A percentile compares a stretch with the other conserved stretches of the same genome.
These are phyloP conservation scores for Graphiopsis chlorocephala DNA, from an alignment of 2,329 filamentous ascomycete genomes.

Conservation along the genomic window DNA sequence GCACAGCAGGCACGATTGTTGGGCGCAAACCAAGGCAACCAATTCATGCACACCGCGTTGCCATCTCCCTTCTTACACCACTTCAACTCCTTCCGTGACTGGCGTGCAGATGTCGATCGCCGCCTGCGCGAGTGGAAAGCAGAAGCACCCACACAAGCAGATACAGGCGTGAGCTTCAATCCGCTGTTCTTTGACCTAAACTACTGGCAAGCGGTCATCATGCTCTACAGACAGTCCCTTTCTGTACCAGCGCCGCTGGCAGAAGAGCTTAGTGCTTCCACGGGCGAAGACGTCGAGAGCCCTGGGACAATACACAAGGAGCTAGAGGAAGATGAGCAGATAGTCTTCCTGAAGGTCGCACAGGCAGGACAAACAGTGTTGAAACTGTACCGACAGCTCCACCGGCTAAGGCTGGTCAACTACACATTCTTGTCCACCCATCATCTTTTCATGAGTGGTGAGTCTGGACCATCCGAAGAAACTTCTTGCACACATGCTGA, in stretches of 20 bases:
- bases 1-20: slow-evolving; percentile 71
- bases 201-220: slow-evolving; percentile 96
- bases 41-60: slow-evolving; percentile 73
- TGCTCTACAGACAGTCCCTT: slow-evolving; percentile 80
- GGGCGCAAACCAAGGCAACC: slow-evolving; percentile 63
- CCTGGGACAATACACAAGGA: slow-evolving; percentile 57
- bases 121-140: slow-evolving; percentile 84
- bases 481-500: slow-evolving; percentile 5
- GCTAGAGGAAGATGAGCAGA: slow-evolving; percentile 76
- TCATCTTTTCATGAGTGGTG: slow-evolving; percentile 94
- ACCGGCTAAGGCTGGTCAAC: slow-evolving; percentile 84
- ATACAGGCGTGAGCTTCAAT: slow-evolving; percentile 86
- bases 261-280: slow-evolving; percentile 64
- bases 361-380: slow-evolving; percentile 92
- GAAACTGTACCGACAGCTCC: slow-evolving; percentile 84
- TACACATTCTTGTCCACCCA: slow-evolving; percentile 95
- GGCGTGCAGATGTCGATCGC: slow-evolving; percentile 83
- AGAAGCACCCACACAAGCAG: slow-evolving; percentile 69
- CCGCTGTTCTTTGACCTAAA: slow-evolving; percentile 90
- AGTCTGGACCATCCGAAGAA: slow-evolving; percentile 24
- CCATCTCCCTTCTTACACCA: slow-evolving; percentile 80
- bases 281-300: slow-evolving; percentile 56
- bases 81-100: slow-evolving; percentile 82
- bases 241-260: slow-evolving; percentile 84
- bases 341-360: slow-evolving; percentile 90